Conservation (phyloP, 345 rosid species). For the Rhodamnia rubescens region DNA sequence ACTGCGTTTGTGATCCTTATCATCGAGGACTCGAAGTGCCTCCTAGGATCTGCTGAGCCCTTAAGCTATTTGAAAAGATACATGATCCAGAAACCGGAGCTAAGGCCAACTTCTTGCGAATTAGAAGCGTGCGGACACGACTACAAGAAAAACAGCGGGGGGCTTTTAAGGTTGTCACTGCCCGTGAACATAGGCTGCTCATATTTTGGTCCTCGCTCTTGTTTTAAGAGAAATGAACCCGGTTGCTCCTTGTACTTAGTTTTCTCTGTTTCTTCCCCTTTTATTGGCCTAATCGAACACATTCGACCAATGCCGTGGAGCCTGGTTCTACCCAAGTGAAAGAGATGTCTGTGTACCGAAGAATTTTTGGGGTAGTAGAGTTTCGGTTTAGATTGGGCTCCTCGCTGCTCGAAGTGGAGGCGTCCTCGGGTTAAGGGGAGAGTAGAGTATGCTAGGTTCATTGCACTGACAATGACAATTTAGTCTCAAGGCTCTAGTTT, state of each 20-base stretch:
- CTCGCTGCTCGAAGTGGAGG: background rate
- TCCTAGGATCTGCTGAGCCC: background rate
- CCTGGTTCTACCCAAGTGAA: background rate
- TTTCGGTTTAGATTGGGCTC: background rate
- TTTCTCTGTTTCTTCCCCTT: background rate
- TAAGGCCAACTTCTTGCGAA: background rate
- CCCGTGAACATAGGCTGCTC: background rate
- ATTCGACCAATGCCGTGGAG: background rate
- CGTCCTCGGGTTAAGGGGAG: background rate
- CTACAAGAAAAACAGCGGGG: background rate
- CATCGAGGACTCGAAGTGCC: conserved; percentile 13
- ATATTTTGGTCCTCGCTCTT: background rate
- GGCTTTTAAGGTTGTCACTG: background rate
- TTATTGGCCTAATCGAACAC: background rate
- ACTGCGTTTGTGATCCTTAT: conserved; percentile 63
- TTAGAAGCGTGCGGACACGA: background rate
- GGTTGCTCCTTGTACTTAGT: background rate
- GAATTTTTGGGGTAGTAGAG: background rate
- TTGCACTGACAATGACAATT: background rate
- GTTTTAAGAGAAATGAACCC: background rate
- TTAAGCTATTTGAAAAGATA: background rate
- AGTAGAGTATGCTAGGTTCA: background rate
- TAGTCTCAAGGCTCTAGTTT: background rate
- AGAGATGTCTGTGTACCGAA: background rate
- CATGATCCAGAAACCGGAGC: background rate